Evolutionary conservation across 192 early-diverging fungal genomes (phyloP), one percentile per base, ranked within the genome.

Genomic region (Haplosporangium gracile): DNA sequence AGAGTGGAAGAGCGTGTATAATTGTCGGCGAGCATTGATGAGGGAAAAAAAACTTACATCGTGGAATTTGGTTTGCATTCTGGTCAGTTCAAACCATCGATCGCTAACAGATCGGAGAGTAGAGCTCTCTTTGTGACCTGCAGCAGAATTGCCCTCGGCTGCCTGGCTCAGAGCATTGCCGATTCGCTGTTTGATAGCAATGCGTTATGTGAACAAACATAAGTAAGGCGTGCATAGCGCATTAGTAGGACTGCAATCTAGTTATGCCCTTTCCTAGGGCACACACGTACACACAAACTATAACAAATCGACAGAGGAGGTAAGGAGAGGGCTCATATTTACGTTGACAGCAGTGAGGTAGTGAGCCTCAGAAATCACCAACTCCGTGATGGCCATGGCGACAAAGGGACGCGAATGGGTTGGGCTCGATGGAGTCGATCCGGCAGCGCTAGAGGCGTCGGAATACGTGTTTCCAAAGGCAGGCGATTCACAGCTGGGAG

Each of bases 371-470:
- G 83, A 65, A 32, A 85, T 80, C 26, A 85, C 69, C 18, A 85
- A 63, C 29, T 85, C 83, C 11, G 83, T 80, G 47, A 85, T 85
- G 18, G 83, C 74, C 83, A 85, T 80, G 70, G 78, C 26, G 4
- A 70, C 78, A 51, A 80, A 63, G 5, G 83, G 78, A 2, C 10
- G 42, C n/a, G 74, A 53, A 22, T 76, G 15, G 4, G 20, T 75
- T 1, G 78, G 45, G 26, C 75, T 79, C 11, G 78, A 20, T 24
- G 83, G 53, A 10, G 73, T 71, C 22, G 77, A 55, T 42, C 65
- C 75, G 22, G 7, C 42, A 43, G 45, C 36, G 55, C 53, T 75
- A 11, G 74, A 73, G 10, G 68, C 57, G 7, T 79, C 72, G 29
- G 78, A 85, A 71, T 24, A 60, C 9, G 57, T 68, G 32, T 10